Evolutionary conservation across 352 stramenopile species (phyloP), one percentile per base, ranked within the genome.

Genomic region (Phytophthora quininea): DNA sequence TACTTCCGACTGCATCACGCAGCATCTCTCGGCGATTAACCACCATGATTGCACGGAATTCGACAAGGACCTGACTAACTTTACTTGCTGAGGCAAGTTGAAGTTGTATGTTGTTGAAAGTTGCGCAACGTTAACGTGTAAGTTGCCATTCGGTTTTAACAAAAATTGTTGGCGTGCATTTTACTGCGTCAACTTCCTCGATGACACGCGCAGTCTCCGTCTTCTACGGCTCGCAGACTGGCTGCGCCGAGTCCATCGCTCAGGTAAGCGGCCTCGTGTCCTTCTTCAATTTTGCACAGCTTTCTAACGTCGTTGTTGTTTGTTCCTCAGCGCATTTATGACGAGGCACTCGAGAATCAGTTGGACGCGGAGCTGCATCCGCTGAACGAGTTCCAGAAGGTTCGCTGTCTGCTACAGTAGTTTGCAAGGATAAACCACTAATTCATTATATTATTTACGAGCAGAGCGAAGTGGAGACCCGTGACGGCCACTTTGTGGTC

Each of bases 171-270:
- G 19, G 19, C 19, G 19, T 24, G 19, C 19, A 24, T 24, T 24
- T 24, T 24, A 24, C 19, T 0, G 19, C 19, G 19, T 29, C 43
- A 49, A 49, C 43, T 27, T 54, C 38, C 50, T 12, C 49, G 7
- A 74, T 74, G 66, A 3, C 49, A n/a, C 49, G 61, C 15, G 59
- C 76, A 54, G 71, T 90, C 52, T 69, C 69, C 47, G 75, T 96
- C 48, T 87, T 93, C 67, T 97, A 91, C 72, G 90, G 86, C 35
- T 96, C 88, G 42, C 86, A 97, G 76, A 97, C 90, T n/a, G 90
- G 90, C 12, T 93, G 88, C 57, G 84, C 88, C 45, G 79, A 95
- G 73, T 92, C 79, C 50, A 97, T 97, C 62, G 88, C 88, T 19
- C 79, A 93, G 80, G 89, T 92, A 9, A 19, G 4, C 11, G 12